Percentiles rank a stretch among this genome's conserved stretches.
These are phyloP conservation scores for Trichomonas tenax DNA, from an alignment of 208 protist species.

Conservation along the genomic window DNA sequence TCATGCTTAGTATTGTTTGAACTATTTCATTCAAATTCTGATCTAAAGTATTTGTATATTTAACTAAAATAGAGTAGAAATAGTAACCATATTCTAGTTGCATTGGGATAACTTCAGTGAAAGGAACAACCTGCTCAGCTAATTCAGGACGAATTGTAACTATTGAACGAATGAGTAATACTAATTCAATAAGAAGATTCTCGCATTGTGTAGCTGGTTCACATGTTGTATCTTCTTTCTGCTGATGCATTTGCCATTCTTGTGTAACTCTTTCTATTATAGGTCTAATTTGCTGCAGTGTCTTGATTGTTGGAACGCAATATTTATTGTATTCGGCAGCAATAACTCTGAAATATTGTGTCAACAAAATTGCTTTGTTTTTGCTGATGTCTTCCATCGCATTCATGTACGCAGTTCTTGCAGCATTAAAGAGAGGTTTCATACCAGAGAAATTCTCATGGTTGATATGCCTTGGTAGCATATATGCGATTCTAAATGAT, in stretches of 20 bases:
- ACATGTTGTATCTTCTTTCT: background rate
- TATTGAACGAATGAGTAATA: background rate
- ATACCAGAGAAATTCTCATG: background rate
- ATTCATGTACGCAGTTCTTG: background rate
- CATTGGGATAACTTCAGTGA: background rate
- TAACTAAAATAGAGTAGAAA: background rate
- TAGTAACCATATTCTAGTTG: background rate
- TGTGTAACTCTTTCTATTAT: background rate
- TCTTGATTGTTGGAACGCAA: background rate
- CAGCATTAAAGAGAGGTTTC: background rate
- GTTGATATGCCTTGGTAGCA: background rate
- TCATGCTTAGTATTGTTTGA: background rate
- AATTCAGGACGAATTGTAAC: background rate
- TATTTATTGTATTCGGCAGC: background rate
- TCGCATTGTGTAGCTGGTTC: background rate
- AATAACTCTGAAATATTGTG: background rate
- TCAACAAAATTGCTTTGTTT: background rate
- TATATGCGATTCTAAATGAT: background rate
- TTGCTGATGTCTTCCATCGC: background rate
- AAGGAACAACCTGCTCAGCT: background rate
- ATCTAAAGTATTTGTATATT: background rate
- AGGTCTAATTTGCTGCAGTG: background rate
- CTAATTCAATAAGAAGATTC: background rate
- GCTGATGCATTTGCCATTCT: background rate
- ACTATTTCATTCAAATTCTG: background rate